Base-by-base conservation (phyloP, 2,329 filamentous ascomycete species). In the Pseudofabraea citricarpa region DNA sequence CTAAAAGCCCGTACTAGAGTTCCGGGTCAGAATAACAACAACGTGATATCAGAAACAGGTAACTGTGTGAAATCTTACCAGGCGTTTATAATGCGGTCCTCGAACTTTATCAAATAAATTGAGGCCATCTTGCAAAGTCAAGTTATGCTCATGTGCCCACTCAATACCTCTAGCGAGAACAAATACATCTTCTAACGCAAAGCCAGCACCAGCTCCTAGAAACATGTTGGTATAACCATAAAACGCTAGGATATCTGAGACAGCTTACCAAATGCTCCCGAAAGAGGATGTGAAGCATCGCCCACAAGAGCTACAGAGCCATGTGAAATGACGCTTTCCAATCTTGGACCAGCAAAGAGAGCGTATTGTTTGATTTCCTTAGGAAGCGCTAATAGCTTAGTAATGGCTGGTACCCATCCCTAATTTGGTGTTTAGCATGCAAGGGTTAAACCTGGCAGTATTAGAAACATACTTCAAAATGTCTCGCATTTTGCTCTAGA, bases 341-440 rank as follows among this genome's bases (percentile, higher is more conserved):
- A 24, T 18, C 36, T 12, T 12, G 36, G 36, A 7, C 36, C 36
- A 15, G 36, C 36, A 24, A 39, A 39, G 20, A 39, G 26, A 22
- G 36, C 36, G n/a, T 27, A 39, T 39, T 39, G 36, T 19, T 39
- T 39, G 13, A 39, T 15, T 24, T 39, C 36, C 26, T 26, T 39
- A 9, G 36, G 36, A 18, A 39, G 36, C 19, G 36, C 36, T n/a
- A n/a, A n/a, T n/a, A n/a, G n/a, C n/a, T n/a, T n/a, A n/a, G n/a
- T n/a, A n/a, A n/a, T n/a, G n/a, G n/a, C n/a, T n/a, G n/a, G n/a
- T n/a, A n/a, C n/a, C n/a, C n/a, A n/a, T n/a, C n/a, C n/a, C n/a
- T n/a, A n/a, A n/a, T n/a, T n/a, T n/a, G n/a, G n/a, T n/a, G n/a
- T n/a, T n/a, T n/a, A n/a, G n/a, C n/a, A n/a, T n/a, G n/a, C n/a